These are phyloP conservation scores for Ceratocystis colombiana DNA, from an alignment of 2,329 filamentous ascomycete genomes.

Conservation along the genomic window DNA sequence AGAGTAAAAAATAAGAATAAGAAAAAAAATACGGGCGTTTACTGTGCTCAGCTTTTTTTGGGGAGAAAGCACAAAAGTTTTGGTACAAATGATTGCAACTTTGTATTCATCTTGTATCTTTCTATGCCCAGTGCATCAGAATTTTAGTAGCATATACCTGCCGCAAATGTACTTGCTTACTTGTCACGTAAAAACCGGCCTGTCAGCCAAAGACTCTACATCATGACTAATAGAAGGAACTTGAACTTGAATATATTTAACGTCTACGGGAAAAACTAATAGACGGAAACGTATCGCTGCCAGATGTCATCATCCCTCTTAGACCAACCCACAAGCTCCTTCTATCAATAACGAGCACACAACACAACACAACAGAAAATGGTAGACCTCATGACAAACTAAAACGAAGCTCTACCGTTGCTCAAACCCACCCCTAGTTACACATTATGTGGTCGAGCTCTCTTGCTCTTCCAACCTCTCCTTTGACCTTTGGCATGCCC, in stretches of 20 bases:
- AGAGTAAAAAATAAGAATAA: not conserved
- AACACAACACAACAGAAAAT: not conserved
- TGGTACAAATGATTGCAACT: not conserved
- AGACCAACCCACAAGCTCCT: no score
- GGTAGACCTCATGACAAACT: not conserved
- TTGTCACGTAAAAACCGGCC: not conserved
- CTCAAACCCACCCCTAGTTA: no score
- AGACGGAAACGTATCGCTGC: no score
- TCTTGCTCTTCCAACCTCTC: no score
- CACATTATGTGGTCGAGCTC: no score
- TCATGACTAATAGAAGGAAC: not conserved
- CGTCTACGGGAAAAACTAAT: no score
- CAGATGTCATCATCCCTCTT: no score
- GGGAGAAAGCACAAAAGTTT: not conserved
- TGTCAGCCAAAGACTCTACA: not conserved
- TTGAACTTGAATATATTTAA: no score
- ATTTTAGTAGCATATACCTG: no score
- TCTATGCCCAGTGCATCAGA: not conserved
- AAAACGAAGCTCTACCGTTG: no score
- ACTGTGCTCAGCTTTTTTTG: not conserved
- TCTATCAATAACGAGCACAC: no score
- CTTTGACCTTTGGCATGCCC: no score
- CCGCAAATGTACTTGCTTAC: slow-evolving; percentile 1
- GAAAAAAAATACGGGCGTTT: not conserved
- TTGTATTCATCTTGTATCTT: not conserved